Evolutionary conservation across 1,139 yeast species (phyloP), one percentile per base, ranked within the genome.

Genomic region (Candida pseudoviswanathii): DNA sequence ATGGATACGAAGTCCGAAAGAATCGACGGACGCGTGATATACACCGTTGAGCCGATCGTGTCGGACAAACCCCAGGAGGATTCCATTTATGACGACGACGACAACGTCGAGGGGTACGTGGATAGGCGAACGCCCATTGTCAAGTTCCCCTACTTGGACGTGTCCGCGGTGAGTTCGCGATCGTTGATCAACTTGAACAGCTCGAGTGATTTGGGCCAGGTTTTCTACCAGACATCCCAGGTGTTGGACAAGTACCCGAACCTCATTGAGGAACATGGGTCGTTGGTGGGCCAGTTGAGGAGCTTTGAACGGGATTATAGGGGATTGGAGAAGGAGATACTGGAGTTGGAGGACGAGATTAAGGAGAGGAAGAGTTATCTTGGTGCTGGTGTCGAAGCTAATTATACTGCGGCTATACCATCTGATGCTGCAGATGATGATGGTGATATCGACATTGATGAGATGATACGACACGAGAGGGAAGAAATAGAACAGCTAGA

Each of bases 1-100:
- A 45, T 53, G 37, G 67, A 61, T 9, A 52, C 58, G 9, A 54
- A 54, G 6, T 73, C 75, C 0, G 74, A 66, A 48, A 56, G 80
- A 45, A 63, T 68, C 2, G 80, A 75, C 53, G 79, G 79, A 0
- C 66, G 65, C 50, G 56, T 71, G 5, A 55, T 63, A 24, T 73
- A 62, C 51, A 38, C 45, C 3, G 21, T 43, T 6, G 41, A 43
- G n/a, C 40, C 40, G 3, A 43, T 43, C 9, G 31, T 43, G 1
- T 33, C 40, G 8, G 41, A 43, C 22, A 43, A 43, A 43, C 41
- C 41, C 25, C 10, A 8, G 6, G 29, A 36, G 24, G 8, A 21
- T 5, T n/a, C 34, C 3, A 11, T n/a, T 7, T 33, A n/a, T 11
- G 22, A 11, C 7, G 39, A 42, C 5, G 46, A 45, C 9, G 34